Evolutionary conservation across 78 protist species (phyloP), one percentile per base, ranked within the genome.

Genomic region (Cavenderia fasciculata): DNA sequence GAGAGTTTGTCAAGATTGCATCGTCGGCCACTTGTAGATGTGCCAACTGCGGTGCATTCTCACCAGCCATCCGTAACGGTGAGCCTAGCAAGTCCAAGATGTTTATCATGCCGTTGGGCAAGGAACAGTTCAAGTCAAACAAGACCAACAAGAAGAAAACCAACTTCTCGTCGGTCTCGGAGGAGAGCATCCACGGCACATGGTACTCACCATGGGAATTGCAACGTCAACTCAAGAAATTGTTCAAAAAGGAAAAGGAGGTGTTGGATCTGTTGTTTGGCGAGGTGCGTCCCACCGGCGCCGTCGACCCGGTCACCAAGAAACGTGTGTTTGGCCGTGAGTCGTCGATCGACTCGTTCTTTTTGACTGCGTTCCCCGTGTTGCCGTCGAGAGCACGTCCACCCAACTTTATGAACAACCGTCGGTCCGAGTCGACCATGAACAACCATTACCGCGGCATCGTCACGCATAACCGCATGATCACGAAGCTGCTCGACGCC

Each of bases 151-250:
- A 52, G 14, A 10, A 19, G 8, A 27, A 47, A 40, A 44, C 69
- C 43, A 82, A 82, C 52, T 82, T 56, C 57, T 82, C 90, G 27
- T 82, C 90, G 8, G 78, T 65, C 21, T 63, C 51, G 18, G 46
- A 82, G 14, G 62, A 82, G 33, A 33, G 72, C 1, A 47, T 56
- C 29, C 66, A 52, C 43, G 90, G 90, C 40, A 82, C 90, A 18
- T 82, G 78, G 79, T 82, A 68, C 54, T 52, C 90, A 40, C 90
- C 76, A 57, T 82, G 90, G 90, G 90, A 82, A 14, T 36, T 82
- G 2, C 51, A 52, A 23, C 23, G 43, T 4, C 47, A 82, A 10
- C 49, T 82, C 34, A 52, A 52, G 21, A 54, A 68, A 25, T 31
- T 82, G 21, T 82, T 82, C 62, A 44, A 82, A 5, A 34, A 68